These are phyloP conservation scores for Tetratostichococcus sp. DNA, from an alignment of 139 green algal species.

Conservation along the genomic window DNA sequence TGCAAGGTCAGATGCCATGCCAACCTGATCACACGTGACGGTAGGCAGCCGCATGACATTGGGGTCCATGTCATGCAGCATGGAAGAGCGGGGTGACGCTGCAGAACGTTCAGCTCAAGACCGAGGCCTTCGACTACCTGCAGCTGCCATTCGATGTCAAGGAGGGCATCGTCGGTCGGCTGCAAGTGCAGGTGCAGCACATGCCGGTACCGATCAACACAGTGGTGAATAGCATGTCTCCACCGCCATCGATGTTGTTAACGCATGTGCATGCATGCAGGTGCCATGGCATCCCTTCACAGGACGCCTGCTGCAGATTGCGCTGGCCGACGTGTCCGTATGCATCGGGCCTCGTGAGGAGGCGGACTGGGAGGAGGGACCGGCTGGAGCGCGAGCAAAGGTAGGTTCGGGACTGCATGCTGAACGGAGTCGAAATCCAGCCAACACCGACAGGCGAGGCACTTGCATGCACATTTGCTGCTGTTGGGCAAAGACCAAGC, in stretches of 20 bases:
- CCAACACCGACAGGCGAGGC: no score
- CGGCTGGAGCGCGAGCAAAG: constrained; percentile 10
- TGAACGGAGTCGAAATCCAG: no score
- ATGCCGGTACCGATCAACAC: neutral
- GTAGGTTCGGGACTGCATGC: neutral
- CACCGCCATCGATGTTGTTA: neutral
- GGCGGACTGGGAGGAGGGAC: constrained; percentile 26
- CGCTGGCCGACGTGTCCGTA: constrained; percentile 32
- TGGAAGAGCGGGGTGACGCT: constrained; percentile 48
- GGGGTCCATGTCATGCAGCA: constrained; percentile 21
- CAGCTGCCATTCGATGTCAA: constrained; percentile 42
- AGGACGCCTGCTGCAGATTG: constrained; percentile 27
- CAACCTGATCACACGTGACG: no score
- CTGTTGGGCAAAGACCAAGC: no score
- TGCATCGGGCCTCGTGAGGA: constrained; percentile 11
- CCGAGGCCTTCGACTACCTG: constrained; percentile 49
- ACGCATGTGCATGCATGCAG: constrained; percentile 1
- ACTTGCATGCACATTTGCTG: no score
- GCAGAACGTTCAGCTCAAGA: constrained; percentile 41
- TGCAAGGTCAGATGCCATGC: neutral
- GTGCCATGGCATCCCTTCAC: constrained; percentile 37
- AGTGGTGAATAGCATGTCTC: neutral
- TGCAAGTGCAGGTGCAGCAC: constrained; percentile 26
- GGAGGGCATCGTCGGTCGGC: constrained; percentile 28
- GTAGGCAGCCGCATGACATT: neutral